Percentiles rank a stretch among this genome's conserved stretches.
Conservation (phyloP, 2,329 filamentous ascomycete genomes). For the Rachicladosporium sp. region DNA sequence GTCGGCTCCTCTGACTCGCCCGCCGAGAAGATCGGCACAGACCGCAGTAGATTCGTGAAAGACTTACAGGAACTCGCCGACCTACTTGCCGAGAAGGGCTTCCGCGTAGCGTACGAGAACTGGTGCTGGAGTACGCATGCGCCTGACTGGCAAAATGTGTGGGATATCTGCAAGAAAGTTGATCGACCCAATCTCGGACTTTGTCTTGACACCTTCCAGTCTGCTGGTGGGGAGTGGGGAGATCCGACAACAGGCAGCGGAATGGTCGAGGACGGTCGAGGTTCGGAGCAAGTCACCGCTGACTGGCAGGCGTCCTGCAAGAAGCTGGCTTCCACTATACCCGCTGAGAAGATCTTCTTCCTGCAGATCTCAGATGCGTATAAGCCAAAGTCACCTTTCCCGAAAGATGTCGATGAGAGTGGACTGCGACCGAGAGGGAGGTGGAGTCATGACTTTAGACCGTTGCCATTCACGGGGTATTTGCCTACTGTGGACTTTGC, state of each 20-base stretch:
- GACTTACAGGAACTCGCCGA: constrained; percentile 56
- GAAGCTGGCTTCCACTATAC: constrained; percentile 45
- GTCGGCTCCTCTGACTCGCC: constrained; percentile 53
- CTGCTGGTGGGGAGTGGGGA: constrained; percentile 58
- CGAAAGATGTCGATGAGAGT: constrained; percentile 34
- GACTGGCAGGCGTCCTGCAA: constrained; percentile 24
- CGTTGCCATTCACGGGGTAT: constrained; percentile 59
- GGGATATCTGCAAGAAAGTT: constrained; percentile 53
- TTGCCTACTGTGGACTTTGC: constrained; percentile 55
- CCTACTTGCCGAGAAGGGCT: constrained; percentile 43
- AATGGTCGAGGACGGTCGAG: constrained; percentile 36
- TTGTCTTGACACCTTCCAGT: constrained; percentile 70
- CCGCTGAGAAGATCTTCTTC: constrained; percentile 59
- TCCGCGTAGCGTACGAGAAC: constrained; percentile 63
- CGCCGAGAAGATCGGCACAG: constrained; percentile 38
- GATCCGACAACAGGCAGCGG: constrained; percentile 56
- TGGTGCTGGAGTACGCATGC: constrained; percentile 71
- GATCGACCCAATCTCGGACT: constrained; percentile 56
- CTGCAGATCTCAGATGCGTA: constrained; percentile 68
- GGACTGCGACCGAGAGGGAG: constrained; percentile 48
- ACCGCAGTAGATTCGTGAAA: constrained; percentile 39
- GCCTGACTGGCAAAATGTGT: constrained; percentile 55
- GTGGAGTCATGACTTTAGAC: constrained; percentile 62
- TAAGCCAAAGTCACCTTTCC: constrained; percentile 37
- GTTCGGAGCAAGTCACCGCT: constrained; percentile 34